These are phyloP conservation scores for Geotrichum klebahnii DNA, from an alignment of 1,139 yeast genomes.

Conservation along the genomic window DNA sequence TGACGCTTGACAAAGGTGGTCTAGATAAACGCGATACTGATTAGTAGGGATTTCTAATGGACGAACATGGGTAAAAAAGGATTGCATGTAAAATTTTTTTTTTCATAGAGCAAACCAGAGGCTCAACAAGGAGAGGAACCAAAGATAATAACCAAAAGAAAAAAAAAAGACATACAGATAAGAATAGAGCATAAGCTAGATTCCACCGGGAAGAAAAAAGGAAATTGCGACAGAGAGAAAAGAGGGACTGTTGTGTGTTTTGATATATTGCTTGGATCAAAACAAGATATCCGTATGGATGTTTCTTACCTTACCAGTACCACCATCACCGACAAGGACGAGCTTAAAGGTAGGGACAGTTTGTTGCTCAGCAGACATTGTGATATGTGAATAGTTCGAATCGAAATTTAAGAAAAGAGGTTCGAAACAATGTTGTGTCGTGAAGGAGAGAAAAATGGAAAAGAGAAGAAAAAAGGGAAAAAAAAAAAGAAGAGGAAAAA, in stretches of 20 bases:
- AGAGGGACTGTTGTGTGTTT: too few relatives aligned
- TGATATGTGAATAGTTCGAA: slow-evolving; percentile 16
- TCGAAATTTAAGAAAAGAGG: background rate
- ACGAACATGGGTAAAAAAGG: too few relatives aligned
- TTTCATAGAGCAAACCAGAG: too few relatives aligned
- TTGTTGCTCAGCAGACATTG: slow-evolving; percentile 51
- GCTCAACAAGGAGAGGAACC: too few relatives aligned
- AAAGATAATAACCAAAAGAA: too few relatives aligned
- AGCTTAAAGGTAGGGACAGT: slow-evolving; percentile 97
- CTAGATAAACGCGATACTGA: slow-evolving; percentile 40
- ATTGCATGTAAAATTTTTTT: too few relatives aligned
- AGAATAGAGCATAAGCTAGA: too few relatives aligned
- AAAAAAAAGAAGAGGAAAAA: slow-evolving; percentile 9
- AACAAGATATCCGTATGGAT: too few relatives aligned
- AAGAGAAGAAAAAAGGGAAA: background rate
- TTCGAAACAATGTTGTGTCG: background rate
- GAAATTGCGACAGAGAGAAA: too few relatives aligned
- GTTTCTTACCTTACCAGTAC: slow-evolving; percentile 94
- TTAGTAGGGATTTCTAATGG: slow-evolving; percentile 23
- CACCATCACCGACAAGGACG: slow-evolving; percentile 98
- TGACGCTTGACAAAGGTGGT: slow-evolving; percentile 99
- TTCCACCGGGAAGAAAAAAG: too few relatives aligned
- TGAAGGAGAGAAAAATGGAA: background rate
- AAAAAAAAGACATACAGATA: too few relatives aligned
- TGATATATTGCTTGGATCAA: too few relatives aligned